Evolutionary conservation across 2,329 filamentous ascomycete species (phyloP), one percentile per base, ranked within the genome.

Genomic region (Coniochaeta prunicola): DNA sequence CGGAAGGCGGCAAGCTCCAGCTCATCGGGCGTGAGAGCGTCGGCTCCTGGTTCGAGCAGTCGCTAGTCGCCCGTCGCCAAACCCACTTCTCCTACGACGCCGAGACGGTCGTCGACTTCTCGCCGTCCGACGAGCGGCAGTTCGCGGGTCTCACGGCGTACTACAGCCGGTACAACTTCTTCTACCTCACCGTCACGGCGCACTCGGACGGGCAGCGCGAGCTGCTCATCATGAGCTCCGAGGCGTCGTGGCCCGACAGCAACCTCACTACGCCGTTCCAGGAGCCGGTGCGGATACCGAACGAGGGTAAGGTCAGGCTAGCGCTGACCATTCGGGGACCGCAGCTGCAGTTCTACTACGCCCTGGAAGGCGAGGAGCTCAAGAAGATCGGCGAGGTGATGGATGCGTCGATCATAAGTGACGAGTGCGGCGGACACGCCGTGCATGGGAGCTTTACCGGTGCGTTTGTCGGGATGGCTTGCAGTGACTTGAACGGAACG

Each of bases 101-200:
- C 56, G 82, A 85, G 68, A 85, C 83, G 0, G 70, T 77, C 0
- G 63, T 85, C 2, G 74, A 78, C 59, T 85, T 84, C 64, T 70
- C 72, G 0, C 84, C 84, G 0, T 68, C 70, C 0, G 83, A 87
- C 64, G 83, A 85, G 72, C 76, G 83, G 12, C 78, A 85, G 63
- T 86, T 84, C 60, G 83, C 84, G 0, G 84, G 84, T 0, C 71
- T 87, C 8, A 81, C 80, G 13, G 81, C 82, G 0, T 87, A 87
- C 69, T 87, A 87, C 71, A 82, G 79, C 65, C 81, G 83, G 3
- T 86, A 76, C 71, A 87, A 87, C 69, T 87, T 86, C 70, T 86
- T 85, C 73, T 87, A 86, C 63, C 74, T 87, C 6, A 77, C 81
- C 0, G 80, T 87, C 1, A 82, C 82, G 2, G 83, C 82, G 0